Conservation (phyloP, 768 basidiomycete species). For the Agrocybe praecox region DNA sequence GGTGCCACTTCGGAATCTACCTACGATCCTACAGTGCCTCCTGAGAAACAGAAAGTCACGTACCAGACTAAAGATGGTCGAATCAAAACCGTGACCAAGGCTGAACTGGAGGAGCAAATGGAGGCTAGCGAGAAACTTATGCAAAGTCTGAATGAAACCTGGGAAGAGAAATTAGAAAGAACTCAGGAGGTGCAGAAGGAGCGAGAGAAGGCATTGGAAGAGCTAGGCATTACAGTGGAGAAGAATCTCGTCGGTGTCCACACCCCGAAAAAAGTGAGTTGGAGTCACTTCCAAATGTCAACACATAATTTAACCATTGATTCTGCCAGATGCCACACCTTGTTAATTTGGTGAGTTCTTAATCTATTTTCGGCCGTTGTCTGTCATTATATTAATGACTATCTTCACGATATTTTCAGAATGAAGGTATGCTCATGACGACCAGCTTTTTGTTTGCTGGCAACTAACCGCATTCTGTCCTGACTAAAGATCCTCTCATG, state of each 20-base stretch:
- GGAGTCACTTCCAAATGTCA: slow-evolving; percentile 3
- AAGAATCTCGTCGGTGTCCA: slow-evolving; percentile 96
- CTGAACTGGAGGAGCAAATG: slow-evolving; percentile 96
- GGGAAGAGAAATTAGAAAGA: slow-evolving; percentile 91
- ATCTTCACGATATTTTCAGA: slow-evolving; percentile 38
- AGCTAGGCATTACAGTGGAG: slow-evolving; percentile 96
- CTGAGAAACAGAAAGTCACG: slow-evolving; percentile 93
- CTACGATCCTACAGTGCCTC: slow-evolving; percentile 88
- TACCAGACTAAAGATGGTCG: slow-evolving; percentile 93
- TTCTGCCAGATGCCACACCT: slow-evolving; percentile 82
- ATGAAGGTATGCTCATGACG: slow-evolving; percentile 60
- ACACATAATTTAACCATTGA: slow-evolving; percentile 7
- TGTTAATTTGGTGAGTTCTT: slow-evolving; percentile 79
- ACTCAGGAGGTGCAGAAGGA: slow-evolving; percentile 96
- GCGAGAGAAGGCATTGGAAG: slow-evolving; percentile 96
- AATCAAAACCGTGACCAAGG: slow-evolving; percentile 94
- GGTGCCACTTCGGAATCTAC: slow-evolving; percentile 68
- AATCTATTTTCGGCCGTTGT: slow-evolving; percentile 15
- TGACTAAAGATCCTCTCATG: slow-evolving; percentile 83
- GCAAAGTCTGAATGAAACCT: slow-evolving; percentile 91
- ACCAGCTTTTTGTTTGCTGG: slow-evolving; percentile 10
- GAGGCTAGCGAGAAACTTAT: slow-evolving; percentile 94
- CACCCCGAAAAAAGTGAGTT: slow-evolving; percentile 92
- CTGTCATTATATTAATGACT: slow-evolving; percentile 12
- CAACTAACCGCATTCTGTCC: slow-evolving; percentile 10